Evolutionary conservation across 2,329 filamentous ascomycete genomes (phyloP), one percentile per base, ranked within the genome.

Genomic region (Paraphoma sp.): DNA sequence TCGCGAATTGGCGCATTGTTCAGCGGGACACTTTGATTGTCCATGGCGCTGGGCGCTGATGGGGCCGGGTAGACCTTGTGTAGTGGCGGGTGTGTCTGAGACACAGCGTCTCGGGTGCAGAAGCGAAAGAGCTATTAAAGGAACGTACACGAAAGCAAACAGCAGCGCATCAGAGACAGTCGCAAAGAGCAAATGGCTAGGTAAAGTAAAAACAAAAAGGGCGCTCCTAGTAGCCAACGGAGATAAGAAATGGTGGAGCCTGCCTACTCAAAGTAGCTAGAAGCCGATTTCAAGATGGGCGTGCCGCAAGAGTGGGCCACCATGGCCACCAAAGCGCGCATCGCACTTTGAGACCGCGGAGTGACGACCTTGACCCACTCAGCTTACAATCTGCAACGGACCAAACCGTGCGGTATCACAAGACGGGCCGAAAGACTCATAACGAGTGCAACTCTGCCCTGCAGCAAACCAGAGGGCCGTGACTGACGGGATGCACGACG

Each of bases 11-110:
- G 59, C 23, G 62, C 60, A 51, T 57, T 58, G 52, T 67, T 63
- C 40, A 61, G 53, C 45, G 65, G 67, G 29, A 58, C 54, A 40
- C 67, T 64, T 41, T 64, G 50, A 54, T 67, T 63, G 46, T 69
- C 69, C 70, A 73, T 73, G 60, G 56, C 49, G 57, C 45, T 38
- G 49, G 38, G 42, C 38, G 56, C 29, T 45, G 45, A 33, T 29
- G 45, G 53, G 48, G 64, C 60, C 65, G 57, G 62, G 64, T 57
- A 58, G 58, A 59, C 67, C 63, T 58, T 60, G 59, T n/a, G 40
- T 42, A n/a, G 14, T 33, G 23, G 45, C 36, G 43, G 51, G 46
- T 36, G 43, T 54, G 52, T 53, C 56, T 48, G 40, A 58, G 52
- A 45, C 46, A 43, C 51, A 53, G 47, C 51, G 49, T 49, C 48